Evolutionary conservation across 2,329 filamentous ascomycete species (phyloP), one percentile per base, ranked within the genome.

Genomic region (Davidsoniella neocaledoniae): DNA sequence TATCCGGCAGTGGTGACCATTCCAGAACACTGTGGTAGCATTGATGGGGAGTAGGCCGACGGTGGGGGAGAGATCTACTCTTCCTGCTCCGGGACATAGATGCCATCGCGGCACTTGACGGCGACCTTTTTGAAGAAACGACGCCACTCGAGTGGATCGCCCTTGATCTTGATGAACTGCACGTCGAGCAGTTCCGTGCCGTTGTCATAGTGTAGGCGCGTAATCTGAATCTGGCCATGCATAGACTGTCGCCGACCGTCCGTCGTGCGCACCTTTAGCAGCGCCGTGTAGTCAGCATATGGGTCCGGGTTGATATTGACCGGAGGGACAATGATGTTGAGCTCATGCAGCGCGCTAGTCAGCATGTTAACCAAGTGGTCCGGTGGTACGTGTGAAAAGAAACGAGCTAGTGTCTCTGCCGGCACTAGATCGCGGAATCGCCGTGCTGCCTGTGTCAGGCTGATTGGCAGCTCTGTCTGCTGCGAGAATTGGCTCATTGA

Each of bases 101-200:
- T 81, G 7, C 79, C 86, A 61, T 94, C 86, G 60, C 85, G 85
- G 66, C 88, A 93, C 53, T 90, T 70, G 55, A 93, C 71, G 26
- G 85, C 85, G n/a, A 95, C 76, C 64, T 86, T 88, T 67, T 98
- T 98, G 71, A 98, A 98, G 62, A 98, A 86, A 33, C 91, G 72
- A 54, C 91, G 77, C 91, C 93, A 98, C 68, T 96, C 90, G 46
- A 98, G 67, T 4, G 91, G 91, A 68, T 98, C 91, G 5, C 91
- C 91, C 67, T 94, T 95, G 49, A 85, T 74, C 67, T 98, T 98
- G 56, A 93, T 76, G 61, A 98, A 96, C 47, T 86, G 75, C 25
- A 95, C 84, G 63, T 95, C 88, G 21, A 88, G 72, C 29, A 90
- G 64, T 54, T 83, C 81, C 56, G 65, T 66, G 8, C 68, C 68